phyloP scores from a whole-genome alignment of 1,284 basidiomycete genomes.

The Cryptococcus sp. region DNA sequence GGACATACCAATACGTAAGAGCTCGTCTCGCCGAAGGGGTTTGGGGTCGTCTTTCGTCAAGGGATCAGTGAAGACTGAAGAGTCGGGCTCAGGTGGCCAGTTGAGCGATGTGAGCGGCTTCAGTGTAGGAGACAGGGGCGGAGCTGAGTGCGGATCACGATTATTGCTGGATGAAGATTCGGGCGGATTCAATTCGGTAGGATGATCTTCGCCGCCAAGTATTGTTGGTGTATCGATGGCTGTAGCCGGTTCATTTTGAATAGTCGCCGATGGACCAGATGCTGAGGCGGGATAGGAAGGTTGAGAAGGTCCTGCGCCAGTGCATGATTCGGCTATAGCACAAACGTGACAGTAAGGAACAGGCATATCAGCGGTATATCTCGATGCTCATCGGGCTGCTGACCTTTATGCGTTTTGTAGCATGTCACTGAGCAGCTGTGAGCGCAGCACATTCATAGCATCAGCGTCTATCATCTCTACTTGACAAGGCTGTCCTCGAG shows the following conservation, averaged over 20 bases:
- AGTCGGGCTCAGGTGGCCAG: slow-evolving; percentile 50
- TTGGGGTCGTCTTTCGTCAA: slow-evolving; percentile 49
- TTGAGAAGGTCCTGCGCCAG: no score
- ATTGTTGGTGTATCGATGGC: no score
- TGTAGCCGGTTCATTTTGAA: no score
- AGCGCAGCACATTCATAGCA: background rate
- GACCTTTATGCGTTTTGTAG: slow-evolving; percentile 51
- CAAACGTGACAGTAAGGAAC: no score
- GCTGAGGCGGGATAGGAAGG: no score
- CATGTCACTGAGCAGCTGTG: slow-evolving; percentile 52
- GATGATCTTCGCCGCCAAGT: no score
- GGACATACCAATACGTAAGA: slow-evolving; percentile 48
- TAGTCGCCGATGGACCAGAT: no score
- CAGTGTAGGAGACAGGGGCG: slow-evolving; percentile 1
- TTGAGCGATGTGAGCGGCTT: slow-evolving; percentile 37
- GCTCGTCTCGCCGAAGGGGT: slow-evolving; percentile 44
- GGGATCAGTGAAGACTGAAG: slow-evolving; percentile 45
- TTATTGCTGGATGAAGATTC: no score
- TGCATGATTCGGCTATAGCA: no score
- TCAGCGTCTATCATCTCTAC: slow-evolving; percentile 3
- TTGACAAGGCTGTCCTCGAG: slow-evolving; percentile 7
- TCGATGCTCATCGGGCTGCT: background rate
- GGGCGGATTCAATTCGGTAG: no score
- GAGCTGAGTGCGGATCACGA: background rate
- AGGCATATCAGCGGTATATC: no score